Evolutionary conservation across 768 basidiomycete species (phyloP).

Genomic region (Lactifluus pinguis): DNA sequence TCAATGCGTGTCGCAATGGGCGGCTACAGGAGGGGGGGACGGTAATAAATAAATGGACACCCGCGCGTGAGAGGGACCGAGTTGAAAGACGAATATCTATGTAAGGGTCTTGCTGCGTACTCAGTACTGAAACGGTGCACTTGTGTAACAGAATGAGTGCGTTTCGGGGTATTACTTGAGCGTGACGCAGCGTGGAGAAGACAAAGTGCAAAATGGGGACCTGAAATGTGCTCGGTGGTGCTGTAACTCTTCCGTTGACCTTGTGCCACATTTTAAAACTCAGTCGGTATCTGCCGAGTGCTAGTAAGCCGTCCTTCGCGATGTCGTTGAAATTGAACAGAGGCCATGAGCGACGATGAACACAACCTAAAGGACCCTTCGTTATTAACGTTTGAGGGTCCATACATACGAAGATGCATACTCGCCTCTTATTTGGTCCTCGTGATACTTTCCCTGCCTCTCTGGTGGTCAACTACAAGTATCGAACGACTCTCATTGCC

Average conservation of each 20-base stretch:
- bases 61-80: not conserved
- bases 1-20: constrained; percentile 1
- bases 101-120: not conserved
- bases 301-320: too few species aligned
- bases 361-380: constrained; percentile 11
- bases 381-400: constrained; percentile 8
- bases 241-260: not conserved
- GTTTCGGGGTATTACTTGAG: constrained; percentile 1
- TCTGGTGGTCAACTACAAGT: constrained; percentile 92
- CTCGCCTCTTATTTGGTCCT: constrained; percentile 71
- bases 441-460: constrained; percentile 68
- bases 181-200: constrained; percentile 1
- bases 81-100: not conserved
- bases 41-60: not conserved
- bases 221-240: not conserved
- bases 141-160: not conserved
- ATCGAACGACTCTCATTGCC: constrained; percentile 77
- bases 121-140: not conserved
- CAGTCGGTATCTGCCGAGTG: not conserved
- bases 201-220: not conserved
- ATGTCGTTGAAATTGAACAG: too few species aligned
- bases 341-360: not conserved
- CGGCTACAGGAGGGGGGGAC: not conserved
- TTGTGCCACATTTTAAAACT: constrained; percentile 8
- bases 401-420: constrained; percentile 40